Evolutionary conservation across 371 early-diverging fungal genomes (phyloP).

Genomic region (Rhizopus arrhizus): DNA sequence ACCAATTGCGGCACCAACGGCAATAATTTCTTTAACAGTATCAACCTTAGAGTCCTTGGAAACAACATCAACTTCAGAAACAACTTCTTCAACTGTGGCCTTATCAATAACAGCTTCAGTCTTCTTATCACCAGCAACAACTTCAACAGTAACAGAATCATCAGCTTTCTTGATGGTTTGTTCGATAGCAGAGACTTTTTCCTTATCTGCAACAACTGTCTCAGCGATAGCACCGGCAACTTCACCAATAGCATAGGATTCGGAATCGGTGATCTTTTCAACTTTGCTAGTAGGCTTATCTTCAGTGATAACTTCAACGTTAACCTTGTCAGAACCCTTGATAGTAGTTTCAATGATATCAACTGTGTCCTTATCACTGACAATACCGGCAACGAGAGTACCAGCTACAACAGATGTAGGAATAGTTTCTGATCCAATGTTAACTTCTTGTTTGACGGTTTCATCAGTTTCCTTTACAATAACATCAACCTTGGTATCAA

Average conservation of each 20-base stretch:
- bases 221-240: conserved; percentile 1
- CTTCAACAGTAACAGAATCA: conserved; percentile 4
- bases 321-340: conserved; percentile 8
- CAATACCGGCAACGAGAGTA: not conserved
- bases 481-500: conserved; percentile 4
- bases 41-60: conserved; percentile 2
- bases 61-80: not conserved
- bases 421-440: not conserved
- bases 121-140: not conserved
- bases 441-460: not conserved
- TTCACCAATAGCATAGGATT: conserved; percentile 1
- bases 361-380: not conserved
- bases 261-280: not conserved
- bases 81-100: not conserved
- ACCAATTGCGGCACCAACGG: not conserved
- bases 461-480: not conserved
- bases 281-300: not conserved
- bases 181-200: not conserved
- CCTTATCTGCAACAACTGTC: not conserved
- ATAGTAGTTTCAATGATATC: not conserved
- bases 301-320: not conserved
- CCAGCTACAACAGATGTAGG: not conserved
- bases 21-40: conserved; percentile 1
- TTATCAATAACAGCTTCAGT: conserved; percentile 2
- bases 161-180: not conserved